Percentiles rank a stretch among this genome's conserved stretches.
phyloP scores from a whole-genome alignment of 1,284 basidiomycete genomes.

The Ceratobasidium sp. region DNA sequence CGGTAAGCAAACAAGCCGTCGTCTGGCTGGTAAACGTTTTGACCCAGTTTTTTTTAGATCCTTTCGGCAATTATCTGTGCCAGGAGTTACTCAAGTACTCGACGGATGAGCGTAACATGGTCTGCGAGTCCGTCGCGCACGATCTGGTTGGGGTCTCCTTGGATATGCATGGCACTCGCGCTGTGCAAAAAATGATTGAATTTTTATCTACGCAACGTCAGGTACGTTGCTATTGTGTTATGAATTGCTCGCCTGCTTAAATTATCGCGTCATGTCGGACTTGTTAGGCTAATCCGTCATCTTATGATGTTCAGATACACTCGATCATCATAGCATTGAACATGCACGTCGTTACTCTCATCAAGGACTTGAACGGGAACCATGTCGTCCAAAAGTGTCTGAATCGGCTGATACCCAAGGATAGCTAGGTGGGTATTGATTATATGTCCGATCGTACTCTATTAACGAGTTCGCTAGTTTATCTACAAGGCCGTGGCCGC shows the following conservation, averaged over 20 bases:
- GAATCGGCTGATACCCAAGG: constrained; percentile 96
- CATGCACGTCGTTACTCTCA: constrained; percentile 97
- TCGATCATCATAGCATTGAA: constrained; percentile 97
- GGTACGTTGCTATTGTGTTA: constrained; percentile 60
- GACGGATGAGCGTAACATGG: constrained; percentile 95
- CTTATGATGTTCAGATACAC: constrained; percentile 88
- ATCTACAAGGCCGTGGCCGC: constrained; percentile 99
- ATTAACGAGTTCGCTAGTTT: constrained; percentile 66
- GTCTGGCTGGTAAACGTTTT: background rate
- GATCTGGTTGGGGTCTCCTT: constrained; percentile 98
- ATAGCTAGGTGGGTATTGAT: constrained; percentile 79
- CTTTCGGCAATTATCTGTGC: constrained; percentile 99
- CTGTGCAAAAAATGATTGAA: constrained; percentile 99
- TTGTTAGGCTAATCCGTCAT: constrained; percentile 39
- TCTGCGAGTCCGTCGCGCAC: constrained; percentile 96
- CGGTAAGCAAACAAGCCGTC: constrained; percentile 56
- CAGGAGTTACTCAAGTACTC: constrained; percentile 98
- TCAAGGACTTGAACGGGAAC: constrained; percentile 99
- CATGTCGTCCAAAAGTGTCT: constrained; percentile 99
- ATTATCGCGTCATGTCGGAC: constrained; percentile 7
- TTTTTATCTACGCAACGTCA: constrained; percentile 95
- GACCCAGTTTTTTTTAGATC: constrained; percentile 63
- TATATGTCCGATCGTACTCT: constrained; percentile 36
- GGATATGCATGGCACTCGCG: constrained; percentile 99
- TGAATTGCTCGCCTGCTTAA: constrained; percentile 8